Conservation (phyloP, 2,329 filamentous ascomycete species). For the Escovopsis sp. region DNA sequence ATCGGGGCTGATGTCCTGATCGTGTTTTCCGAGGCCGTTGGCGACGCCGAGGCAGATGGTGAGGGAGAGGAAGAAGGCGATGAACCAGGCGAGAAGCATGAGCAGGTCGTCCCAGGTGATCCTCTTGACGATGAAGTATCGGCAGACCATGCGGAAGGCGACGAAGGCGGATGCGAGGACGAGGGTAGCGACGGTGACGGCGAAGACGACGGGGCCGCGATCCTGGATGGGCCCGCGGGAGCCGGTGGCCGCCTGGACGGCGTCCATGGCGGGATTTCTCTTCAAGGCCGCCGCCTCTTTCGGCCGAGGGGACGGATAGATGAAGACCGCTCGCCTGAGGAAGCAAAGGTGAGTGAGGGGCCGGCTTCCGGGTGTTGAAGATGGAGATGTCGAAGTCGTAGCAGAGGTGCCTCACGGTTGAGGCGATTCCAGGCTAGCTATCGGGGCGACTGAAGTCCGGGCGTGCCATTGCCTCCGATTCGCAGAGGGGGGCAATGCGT, state of each 20-base stretch:
- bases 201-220: conserved; percentile 47
- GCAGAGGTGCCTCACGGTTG: background rate
- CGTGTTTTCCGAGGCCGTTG: conserved; percentile 53
- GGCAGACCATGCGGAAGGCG: conserved; percentile 54
- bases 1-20: conserved; percentile 38
- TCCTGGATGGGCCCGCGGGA: conserved; percentile 23
- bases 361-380: conserved; percentile 3
- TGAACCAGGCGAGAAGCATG: conserved; percentile 63
- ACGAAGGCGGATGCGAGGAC: conserved; percentile 61
- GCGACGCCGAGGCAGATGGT: conserved; percentile 48
- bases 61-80: conserved; percentile 53
- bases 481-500: conserved; percentile 1
- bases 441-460: conserved; percentile 1
- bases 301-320: no score
- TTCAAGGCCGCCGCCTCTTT: no score
- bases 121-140: conserved; percentile 55
- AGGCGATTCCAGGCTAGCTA: conserved; percentile 3
- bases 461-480: conserved; percentile 5
- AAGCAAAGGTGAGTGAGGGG: no score
- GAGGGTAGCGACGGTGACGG: conserved; percentile 55
- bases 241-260: conserved; percentile 5
- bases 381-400: conserved; percentile 2
- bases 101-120: conserved; percentile 66
- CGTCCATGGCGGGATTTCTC: conserved; percentile 6
- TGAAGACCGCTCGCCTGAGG: no score